Conservation (phyloP, 306 rosid genomes). For the Vicia faba region DNA sequence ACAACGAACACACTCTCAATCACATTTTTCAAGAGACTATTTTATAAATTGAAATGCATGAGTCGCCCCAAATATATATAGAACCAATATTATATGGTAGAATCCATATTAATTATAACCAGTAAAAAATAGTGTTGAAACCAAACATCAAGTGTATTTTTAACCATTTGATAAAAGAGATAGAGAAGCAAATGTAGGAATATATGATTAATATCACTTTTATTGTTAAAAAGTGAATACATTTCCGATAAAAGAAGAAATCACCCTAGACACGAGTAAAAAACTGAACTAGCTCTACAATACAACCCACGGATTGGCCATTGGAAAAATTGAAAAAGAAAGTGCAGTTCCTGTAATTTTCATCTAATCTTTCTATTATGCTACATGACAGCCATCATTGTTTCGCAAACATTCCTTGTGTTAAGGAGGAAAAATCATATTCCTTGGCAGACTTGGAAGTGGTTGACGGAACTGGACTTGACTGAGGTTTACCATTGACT, state of each 20-base stretch:
- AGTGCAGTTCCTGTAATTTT: constrained; percentile 52
- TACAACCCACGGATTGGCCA: constrained; percentile 60
- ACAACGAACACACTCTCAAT: too few species aligned
- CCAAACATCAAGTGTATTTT: constrained; percentile 4
- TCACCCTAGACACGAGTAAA: constrained; percentile 42
- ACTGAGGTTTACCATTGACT: constrained; percentile 69
- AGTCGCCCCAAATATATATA: too few species aligned
- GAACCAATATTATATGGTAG: too few species aligned
- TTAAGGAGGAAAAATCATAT: constrained; percentile 88
- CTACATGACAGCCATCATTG: constrained; percentile 55
- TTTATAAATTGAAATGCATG: too few species aligned
- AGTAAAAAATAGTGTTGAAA: neutral
- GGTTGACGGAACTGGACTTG: constrained; percentile 60
- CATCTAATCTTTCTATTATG: constrained; percentile 60
- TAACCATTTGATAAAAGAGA: neutral
- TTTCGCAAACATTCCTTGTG: constrained; percentile 84
- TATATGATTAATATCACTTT: constrained; percentile 39
- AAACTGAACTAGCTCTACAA: constrained; percentile 72
- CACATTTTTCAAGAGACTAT: too few species aligned
- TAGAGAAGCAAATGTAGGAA: constrained; percentile 13
- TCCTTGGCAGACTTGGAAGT: constrained; percentile 63
- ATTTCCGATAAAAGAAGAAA: constrained; percentile 65
- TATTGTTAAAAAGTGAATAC: constrained; percentile 45
- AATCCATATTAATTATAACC: too few species aligned
- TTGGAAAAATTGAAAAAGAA: constrained; percentile 40